These are phyloP conservation scores for Claviceps paspali DNA, from an alignment of 2,329 filamentous ascomycete species.

Conservation along the genomic window DNA sequence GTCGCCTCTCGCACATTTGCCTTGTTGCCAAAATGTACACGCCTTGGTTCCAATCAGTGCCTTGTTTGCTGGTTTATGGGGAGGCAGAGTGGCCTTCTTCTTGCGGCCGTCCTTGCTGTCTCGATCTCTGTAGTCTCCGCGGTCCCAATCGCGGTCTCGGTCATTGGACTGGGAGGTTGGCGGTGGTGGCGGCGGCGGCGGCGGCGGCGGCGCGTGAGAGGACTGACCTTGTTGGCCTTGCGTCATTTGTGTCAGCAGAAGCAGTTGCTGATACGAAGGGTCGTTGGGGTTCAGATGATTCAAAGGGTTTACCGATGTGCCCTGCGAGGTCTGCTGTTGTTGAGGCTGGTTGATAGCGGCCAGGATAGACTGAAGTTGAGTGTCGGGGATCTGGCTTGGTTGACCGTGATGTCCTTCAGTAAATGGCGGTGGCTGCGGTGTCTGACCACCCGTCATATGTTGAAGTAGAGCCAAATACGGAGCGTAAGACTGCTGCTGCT, in stretches of 20 bases:
- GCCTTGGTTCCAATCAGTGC: constrained; percentile 49
- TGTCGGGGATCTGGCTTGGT: constrained; percentile 18
- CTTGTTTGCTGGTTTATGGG: constrained; percentile 33
- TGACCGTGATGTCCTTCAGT: constrained; percentile 8
- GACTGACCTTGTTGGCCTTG: constrained; percentile 16
- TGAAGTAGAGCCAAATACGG: constrained; percentile 28
- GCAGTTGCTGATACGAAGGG: constrained; percentile 23
- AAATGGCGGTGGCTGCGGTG: constrained; percentile 10
- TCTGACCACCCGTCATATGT: constrained; percentile 22
- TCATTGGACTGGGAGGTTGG: constrained; percentile 1
- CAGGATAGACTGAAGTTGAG: constrained; percentile 28
- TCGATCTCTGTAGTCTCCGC: constrained; percentile 17
- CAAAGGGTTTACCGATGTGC: constrained; percentile 9
- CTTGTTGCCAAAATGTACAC: constrained; percentile 55
- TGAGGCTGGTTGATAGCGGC: constrained; percentile 24
- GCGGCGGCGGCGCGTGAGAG: constrained; percentile 11
- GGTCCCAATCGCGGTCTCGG: constrained; percentile 20
- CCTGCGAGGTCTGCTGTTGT: constrained; percentile 6
- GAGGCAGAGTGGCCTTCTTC: constrained; percentile 24
- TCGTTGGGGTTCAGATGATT: constrained; percentile 22
- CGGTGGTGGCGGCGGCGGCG: constrained; percentile 5
- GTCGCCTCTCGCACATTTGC: constrained; percentile 57
- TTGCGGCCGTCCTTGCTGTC: constrained; percentile 24
- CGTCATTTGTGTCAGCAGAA: constrained; percentile 23
- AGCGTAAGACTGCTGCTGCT: constrained; percentile 17